These are phyloP conservation scores for Fusarium abutilonis DNA, from an alignment of 2,329 filamentous ascomycete species.

Conservation along the genomic window DNA sequence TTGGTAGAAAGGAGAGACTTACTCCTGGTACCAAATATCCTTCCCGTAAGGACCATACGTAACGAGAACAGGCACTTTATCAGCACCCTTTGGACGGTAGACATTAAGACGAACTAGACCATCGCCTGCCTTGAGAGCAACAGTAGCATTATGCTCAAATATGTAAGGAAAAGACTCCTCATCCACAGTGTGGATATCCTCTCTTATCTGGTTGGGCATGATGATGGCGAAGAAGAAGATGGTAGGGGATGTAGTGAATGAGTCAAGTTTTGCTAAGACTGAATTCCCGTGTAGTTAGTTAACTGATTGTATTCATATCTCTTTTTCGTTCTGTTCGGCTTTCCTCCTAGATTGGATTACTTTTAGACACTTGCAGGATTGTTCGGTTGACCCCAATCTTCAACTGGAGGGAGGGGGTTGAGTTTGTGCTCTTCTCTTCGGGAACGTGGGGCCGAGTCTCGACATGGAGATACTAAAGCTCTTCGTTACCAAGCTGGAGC, in stretches of 20 bases:
- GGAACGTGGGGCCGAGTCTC: constrained; percentile 33
- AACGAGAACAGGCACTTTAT: constrained; percentile 65
- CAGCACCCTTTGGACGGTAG: constrained; percentile 20
- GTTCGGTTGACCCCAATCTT: constrained; percentile 8
- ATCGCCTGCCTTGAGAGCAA: constrained; percentile 11
- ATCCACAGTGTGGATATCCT: constrained; percentile 45
- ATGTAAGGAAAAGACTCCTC: constrained; percentile 31
- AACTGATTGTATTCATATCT: no score
- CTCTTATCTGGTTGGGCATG: constrained; percentile 47
- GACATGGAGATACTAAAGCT: no score
- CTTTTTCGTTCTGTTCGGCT: no score
- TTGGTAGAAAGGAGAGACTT: constrained; percentile 8
- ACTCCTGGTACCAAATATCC: constrained; percentile 71
- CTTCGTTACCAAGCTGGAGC: no score
- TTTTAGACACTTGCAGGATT: no score
- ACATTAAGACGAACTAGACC: constrained; percentile 12
- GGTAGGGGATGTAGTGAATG: neutral
- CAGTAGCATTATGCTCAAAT: constrained; percentile 31
- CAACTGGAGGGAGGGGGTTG: constrained; percentile 30
- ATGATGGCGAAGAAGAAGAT: constrained; percentile 3
- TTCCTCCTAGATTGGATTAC: no score
- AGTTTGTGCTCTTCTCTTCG: neutral
- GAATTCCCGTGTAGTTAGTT: no score
- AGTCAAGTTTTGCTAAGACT: no score
- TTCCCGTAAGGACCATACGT: constrained; percentile 81